Evolutionary conservation across 179 eudicot genomes (phyloP).

Genomic region (Silene coronaria): DNA sequence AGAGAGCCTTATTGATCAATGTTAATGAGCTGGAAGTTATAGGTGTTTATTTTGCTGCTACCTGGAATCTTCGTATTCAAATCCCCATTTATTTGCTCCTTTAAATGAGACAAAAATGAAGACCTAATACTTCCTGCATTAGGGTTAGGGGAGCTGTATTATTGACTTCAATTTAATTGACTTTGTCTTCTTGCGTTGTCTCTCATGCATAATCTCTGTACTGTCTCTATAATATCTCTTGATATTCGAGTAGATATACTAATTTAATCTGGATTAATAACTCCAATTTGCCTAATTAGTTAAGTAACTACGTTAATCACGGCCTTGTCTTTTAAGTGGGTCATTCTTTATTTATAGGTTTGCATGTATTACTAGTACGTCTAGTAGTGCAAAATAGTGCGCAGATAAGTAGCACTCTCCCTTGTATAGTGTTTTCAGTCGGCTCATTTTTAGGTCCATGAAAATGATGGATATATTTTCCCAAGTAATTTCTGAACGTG

Average conservation of each 20-base stretch:
- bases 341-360: background rate
- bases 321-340: background rate
- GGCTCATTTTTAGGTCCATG: slow-evolving; percentile 8
- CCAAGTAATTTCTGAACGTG: slow-evolving; percentile 20
- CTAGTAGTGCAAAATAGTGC: background rate
- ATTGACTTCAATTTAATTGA: slow-evolving; percentile 20
- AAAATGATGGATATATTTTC: slow-evolving; percentile 11
- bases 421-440: background rate
- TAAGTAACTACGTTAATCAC: slow-evolving; percentile 17
- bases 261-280: too few species aligned
- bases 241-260: background rate
- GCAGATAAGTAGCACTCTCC: background rate
- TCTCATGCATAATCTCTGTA: slow-evolving; percentile 19
- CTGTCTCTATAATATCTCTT: slow-evolving; percentile 14
- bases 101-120: slow-evolving; percentile 29
- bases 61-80: slow-evolving; percentile 26
- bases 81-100: slow-evolving; percentile 35
- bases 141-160: slow-evolving; percentile 25
- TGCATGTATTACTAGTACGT: background rate
- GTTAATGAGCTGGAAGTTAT: slow-evolving; percentile 13
- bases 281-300: too few species aligned
- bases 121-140: slow-evolving; percentile 2
- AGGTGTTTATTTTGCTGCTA: slow-evolving; percentile 4
- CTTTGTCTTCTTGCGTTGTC: slow-evolving; percentile 18
- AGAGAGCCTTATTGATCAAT: too few species aligned